Evolutionary conservation across 352 stramenopile genomes (phyloP), one percentile per base, ranked within the genome.

Genomic region (Globisporangium solare): DNA sequence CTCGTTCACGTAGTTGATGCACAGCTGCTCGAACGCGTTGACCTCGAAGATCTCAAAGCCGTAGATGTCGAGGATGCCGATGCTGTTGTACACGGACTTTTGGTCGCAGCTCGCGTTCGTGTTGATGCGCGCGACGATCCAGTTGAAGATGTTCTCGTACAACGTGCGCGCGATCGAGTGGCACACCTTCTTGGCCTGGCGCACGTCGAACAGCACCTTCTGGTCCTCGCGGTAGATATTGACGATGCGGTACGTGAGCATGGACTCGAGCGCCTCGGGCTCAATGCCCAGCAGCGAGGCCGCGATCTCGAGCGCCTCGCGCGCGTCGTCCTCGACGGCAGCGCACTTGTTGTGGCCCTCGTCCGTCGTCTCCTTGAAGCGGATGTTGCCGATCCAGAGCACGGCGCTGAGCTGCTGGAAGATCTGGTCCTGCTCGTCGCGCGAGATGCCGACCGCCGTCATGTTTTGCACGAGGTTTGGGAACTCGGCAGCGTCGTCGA

Each of bases 1-100:
- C 59, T 92, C 82, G 70, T 95, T 95, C 56, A 90, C 86, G 61
- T 95, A 95, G 71, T 95, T 95, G 65, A 95, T 95, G 54, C 87
- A 92, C 24, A 96, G 73, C 71, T 96, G 87, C 70, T 96, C 87
- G 54, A 96, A 97, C 39, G 79, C 80, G 60, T 97, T 97, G 46
- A 88, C 75, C 8, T 94, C 77, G 50, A 96, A 94, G 56, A 94
- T 94, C 68, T 96, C 87, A 52, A 96, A 96, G 2, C 87, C 87
- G 61, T 93, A 96, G 61, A 96, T 96, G 60, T 96, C 87, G 46
- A 96, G 68, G 51, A 96, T 92, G 6, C 87, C 86, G 52, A 96
- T 92, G 63, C 72, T 88, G 64, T 87, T 92, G 54, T 64, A 76
- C 39, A 92, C 83, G 42, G 77, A 57, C 10, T 66, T 70, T 54